Evolutionary conservation across 306 rosid species (phyloP).

Genomic region (Prinsepia uniflora): DNA sequence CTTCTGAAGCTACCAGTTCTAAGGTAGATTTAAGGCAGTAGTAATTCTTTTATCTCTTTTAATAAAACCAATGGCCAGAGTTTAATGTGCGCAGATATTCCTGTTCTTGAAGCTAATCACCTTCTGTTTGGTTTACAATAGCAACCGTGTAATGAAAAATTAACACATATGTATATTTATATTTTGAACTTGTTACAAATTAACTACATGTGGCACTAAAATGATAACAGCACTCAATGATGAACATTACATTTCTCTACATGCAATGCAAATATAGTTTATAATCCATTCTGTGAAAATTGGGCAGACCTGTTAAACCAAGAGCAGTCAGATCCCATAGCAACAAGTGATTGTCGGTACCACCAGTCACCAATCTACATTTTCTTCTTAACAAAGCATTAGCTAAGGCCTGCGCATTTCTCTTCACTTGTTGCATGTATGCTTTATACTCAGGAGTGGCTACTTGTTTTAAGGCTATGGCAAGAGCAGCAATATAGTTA

Average conservation of each 20-base stretch:
- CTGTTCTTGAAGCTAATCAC: neutral
- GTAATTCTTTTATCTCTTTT: neutral
- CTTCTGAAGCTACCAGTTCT: neutral
- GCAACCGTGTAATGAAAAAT: neutral
- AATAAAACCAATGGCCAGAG: neutral
- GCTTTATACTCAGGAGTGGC: slow-evolving; percentile 68
- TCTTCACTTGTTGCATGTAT: slow-evolving; percentile 76
- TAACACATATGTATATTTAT: neutral
- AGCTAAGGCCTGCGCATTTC: slow-evolving; percentile 80
- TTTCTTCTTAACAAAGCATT: slow-evolving; percentile 71
- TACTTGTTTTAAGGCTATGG: slow-evolving; percentile 77
- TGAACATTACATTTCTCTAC: neutral
- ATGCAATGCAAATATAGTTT: neutral
- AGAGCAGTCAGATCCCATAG: slow-evolving; percentile 81
- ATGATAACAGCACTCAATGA: neutral
- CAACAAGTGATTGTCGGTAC: slow-evolving; percentile 83
- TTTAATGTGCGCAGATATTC: neutral
- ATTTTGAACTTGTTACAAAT: neutral
- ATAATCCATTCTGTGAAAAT: neutral
- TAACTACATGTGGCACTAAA: neutral
- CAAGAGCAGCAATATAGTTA: slow-evolving; percentile 82
- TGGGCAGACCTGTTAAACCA: slow-evolving; percentile 55
- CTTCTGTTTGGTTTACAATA: neutral
- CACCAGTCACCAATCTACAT: slow-evolving; percentile 80
- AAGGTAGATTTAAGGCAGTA: neutral